phyloP scores from a whole-genome alignment of 2,329 filamentous ascomycete genomes.

The Ophiostoma novo-ulmi region DNA sequence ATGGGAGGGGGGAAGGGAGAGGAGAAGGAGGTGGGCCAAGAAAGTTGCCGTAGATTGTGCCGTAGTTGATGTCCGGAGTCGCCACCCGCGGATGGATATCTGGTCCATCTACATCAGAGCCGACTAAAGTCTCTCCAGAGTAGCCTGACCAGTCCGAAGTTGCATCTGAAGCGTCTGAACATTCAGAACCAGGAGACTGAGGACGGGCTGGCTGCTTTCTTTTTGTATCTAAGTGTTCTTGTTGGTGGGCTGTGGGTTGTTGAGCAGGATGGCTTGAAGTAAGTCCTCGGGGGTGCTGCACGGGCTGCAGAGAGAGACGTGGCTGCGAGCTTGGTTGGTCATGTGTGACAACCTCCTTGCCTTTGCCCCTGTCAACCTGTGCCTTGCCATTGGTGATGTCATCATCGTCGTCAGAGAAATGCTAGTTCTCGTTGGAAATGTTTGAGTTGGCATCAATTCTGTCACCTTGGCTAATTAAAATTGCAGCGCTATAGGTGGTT shows the following conservation, averaged over 20 bases:
- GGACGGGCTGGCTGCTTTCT: not conserved
- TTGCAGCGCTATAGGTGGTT: not conserved
- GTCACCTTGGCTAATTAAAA: not conserved
- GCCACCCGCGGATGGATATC: not conserved
- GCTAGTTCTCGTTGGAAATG: not conserved
- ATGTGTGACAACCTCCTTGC: not conserved
- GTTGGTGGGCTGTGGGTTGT: not conserved
- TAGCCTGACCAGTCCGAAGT: not conserved
- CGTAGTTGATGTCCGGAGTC: not conserved
- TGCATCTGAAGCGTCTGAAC: not conserved
- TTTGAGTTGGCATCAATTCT: not conserved
- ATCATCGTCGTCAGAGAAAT: not conserved
- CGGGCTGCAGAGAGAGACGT: not conserved
- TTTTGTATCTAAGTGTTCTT: not conserved
- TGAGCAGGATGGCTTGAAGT: no score
- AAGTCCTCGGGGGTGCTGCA: not conserved
- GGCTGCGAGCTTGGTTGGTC: not conserved
- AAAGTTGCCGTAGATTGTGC: not conserved
- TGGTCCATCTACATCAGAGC: not conserved
- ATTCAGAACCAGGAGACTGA: not conserved
- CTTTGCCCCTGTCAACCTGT: not conserved
- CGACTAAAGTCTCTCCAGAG: not conserved
- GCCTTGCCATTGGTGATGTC: not conserved
- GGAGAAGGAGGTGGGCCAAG: not conserved
- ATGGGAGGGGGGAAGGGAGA: not conserved